Evolutionary conservation across 768 basidiomycete species (phyloP), one percentile per base, ranked within the genome.

Genomic region (Suillus subaureus): DNA sequence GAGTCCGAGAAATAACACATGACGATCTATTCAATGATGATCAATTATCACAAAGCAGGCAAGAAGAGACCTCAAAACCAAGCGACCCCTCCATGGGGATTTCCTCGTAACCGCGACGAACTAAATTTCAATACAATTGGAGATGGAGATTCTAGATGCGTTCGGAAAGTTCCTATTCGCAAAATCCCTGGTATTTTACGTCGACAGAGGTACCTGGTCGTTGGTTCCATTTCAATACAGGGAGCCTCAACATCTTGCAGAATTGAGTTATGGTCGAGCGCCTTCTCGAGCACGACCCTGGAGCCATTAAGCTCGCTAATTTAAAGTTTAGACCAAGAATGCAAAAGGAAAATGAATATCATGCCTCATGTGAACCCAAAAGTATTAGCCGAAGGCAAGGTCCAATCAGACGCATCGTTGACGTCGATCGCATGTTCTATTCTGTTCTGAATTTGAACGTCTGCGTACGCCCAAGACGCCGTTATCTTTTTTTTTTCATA

Each of bases 231-330:
- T 58, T 26, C n/a, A n/a, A n/a, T 23, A 26, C 6, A 37, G 37
- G 55, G 21, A 35, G 16, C 13, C n/a, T 57, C 37, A 8, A 57
- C 37, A 6, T 8, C 56, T 15, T 15, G 56, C n/a, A 37, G 31
- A 57, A 37, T 57, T 15, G 56, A 39, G 56, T 39, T 3, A 23
- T 16, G 18, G 28, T 58, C 3, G 37, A 26, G 23, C 18, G 28
- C 16, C 57, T 58, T 58, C 57, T 58, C 57, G 37, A 40, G 37
- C 37, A 6, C 26, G 57, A 58, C 39, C 39, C 57, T 58, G 12
- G 37, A 39, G 16, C 16, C 8, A 58, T 58, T 56, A 56, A n/a
- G 33, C 35, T 57, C 51, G 7, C 51, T 52, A 16, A 52, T 52
- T 51, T 58, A 40, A 26, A 40, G 57, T 58, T 58, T 26, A 58